phyloP scores from a whole-genome alignment of 2,329 filamentous ascomycete species.

The Clarireedia homoeocarpa region DNA sequence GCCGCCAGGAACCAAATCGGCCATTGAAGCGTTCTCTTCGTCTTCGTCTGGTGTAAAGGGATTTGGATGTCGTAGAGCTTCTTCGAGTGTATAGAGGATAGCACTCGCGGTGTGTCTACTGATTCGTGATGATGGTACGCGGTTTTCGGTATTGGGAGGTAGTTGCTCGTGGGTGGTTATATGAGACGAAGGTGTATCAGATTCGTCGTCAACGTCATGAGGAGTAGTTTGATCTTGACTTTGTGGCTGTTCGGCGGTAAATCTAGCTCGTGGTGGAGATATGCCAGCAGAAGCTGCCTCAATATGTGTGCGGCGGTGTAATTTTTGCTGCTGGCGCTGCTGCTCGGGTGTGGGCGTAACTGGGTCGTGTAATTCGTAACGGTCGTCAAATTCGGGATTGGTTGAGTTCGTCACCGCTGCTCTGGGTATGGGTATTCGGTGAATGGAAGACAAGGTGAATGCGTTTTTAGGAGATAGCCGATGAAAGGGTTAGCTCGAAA shows the following conservation, averaged over 20 bases:
- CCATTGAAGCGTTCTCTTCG: slow-evolving; percentile 90
- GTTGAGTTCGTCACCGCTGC: slow-evolving; percentile 28
- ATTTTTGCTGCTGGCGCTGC: slow-evolving; percentile 28
- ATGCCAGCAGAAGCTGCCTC: slow-evolving; percentile 29
- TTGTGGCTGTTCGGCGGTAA: slow-evolving; percentile 15
- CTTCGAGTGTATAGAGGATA: slow-evolving; percentile 86
- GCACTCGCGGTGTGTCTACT: slow-evolving; percentile 81
- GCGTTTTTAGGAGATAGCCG: slow-evolving; percentile 12
- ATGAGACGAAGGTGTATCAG: slow-evolving; percentile 19
- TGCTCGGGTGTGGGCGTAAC: slow-evolving; percentile 22
- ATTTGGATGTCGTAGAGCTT: slow-evolving; percentile 75
- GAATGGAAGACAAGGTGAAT: slow-evolving; percentile 26
- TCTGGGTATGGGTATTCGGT: slow-evolving; percentile 8
- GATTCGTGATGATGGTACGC: slow-evolving; percentile 52
- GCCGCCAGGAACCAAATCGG: slow-evolving; percentile 63
- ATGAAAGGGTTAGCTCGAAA: not conserved
- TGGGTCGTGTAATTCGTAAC: slow-evolving; percentile 29
- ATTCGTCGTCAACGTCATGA: slow-evolving; percentile 25
- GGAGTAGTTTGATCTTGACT: slow-evolving; percentile 13
- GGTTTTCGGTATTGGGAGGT: slow-evolving; percentile 24
- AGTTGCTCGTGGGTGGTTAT: slow-evolving; percentile 14
- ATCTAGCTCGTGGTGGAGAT: slow-evolving; percentile 22
- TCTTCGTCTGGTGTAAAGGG: slow-evolving; percentile 74
- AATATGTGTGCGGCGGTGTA: slow-evolving; percentile 26
- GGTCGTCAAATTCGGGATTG: slow-evolving; percentile 26